phyloP scores from a whole-genome alignment of 1,284 basidiomycete species.

The Sporisorium exsertum region DNA sequence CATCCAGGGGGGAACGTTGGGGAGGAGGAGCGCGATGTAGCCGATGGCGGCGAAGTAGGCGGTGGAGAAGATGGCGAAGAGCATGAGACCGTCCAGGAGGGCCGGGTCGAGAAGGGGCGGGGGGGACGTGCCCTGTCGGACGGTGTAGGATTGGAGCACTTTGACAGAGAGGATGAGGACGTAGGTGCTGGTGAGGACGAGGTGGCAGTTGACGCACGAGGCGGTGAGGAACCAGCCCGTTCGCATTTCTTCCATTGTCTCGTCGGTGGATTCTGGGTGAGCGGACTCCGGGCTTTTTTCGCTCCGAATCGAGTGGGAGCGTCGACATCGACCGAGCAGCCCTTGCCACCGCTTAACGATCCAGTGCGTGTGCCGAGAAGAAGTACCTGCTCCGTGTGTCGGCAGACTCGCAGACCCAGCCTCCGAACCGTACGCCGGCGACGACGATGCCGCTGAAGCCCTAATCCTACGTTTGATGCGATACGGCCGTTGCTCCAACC shows the following conservation, averaged over 20 bases:
- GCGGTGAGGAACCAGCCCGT: conserved; percentile 32
- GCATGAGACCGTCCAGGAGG: conserved; percentile 15
- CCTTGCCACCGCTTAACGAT: neutral
- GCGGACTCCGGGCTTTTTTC: neutral
- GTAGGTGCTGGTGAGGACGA: conserved; percentile 20
- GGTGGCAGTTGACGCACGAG: conserved; percentile 38
- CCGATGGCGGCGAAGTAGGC: conserved; percentile 32
- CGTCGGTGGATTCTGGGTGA: neutral
- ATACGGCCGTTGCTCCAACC: conserved; percentile 17
- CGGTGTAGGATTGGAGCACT: conserved; percentile 1
- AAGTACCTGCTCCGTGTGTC: no score
- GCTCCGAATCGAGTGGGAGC: neutral
- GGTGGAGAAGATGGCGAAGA: conserved; percentile 20
- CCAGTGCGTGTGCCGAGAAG: neutral
- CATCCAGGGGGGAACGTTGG: conserved; percentile 18
- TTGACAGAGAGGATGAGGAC: conserved; percentile 15
- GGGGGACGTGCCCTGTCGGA: neutral
- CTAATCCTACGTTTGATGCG: neutral
- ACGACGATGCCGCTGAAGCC: no score
- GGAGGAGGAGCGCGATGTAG: conserved; percentile 38
- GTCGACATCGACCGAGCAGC: neutral
- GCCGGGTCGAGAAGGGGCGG: conserved; percentile 13
- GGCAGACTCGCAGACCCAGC: no score
- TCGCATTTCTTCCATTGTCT: conserved; percentile 1
- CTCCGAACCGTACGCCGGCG: neutral